These are phyloP conservation scores for Harringtonia aguacate DNA, from an alignment of 2,329 filamentous ascomycete species.

Conservation along the genomic window DNA sequence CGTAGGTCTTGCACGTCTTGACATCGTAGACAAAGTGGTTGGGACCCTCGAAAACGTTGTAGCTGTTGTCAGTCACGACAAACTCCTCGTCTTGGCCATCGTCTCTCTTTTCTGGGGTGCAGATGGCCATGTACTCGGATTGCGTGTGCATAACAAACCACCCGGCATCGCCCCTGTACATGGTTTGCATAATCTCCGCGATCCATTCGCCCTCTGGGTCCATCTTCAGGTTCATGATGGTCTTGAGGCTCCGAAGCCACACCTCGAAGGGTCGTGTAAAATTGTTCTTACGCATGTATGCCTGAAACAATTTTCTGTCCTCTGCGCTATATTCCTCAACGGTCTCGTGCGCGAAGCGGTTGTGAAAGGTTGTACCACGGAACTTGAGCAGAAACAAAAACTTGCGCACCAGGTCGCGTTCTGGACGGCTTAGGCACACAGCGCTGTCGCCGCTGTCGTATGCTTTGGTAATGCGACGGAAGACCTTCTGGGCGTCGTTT, in stretches of 20 bases:
- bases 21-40: slow-evolving; percentile 8
- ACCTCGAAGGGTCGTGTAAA: slow-evolving; percentile 16
- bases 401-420: slow-evolving; percentile 28
- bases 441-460: slow-evolving; percentile 4
- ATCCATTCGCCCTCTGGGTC: slow-evolving; percentile 13
- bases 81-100: slow-evolving; percentile 13
- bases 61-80: slow-evolving; percentile 12
- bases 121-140: slow-evolving; percentile 17
- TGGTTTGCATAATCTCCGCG: slow-evolving; percentile 10
- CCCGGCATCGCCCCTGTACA: slow-evolving; percentile 14
- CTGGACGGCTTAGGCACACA: slow-evolving; percentile 19
- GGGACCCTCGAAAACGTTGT: slow-evolving; percentile 17
- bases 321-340: slow-evolving; percentile 20
- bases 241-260: slow-evolving; percentile 16
- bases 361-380: slow-evolving; percentile 22
- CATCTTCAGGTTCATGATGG: slow-evolving; percentile 16
- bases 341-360: slow-evolving; percentile 23
- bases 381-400: slow-evolving; percentile 36
- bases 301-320: slow-evolving; percentile 12
- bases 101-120: slow-evolving; percentile 13
- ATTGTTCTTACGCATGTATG: slow-evolving; percentile 16
- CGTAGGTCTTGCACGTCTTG: slow-evolving; percentile 6
- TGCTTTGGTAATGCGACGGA: slow-evolving; percentile 12
- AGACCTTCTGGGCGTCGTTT: slow-evolving; percentile 4
- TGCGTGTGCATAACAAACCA: slow-evolving; percentile 16